Conservation (phyloP, 257 asterid species). For the Coffea eugenioides region DNA sequence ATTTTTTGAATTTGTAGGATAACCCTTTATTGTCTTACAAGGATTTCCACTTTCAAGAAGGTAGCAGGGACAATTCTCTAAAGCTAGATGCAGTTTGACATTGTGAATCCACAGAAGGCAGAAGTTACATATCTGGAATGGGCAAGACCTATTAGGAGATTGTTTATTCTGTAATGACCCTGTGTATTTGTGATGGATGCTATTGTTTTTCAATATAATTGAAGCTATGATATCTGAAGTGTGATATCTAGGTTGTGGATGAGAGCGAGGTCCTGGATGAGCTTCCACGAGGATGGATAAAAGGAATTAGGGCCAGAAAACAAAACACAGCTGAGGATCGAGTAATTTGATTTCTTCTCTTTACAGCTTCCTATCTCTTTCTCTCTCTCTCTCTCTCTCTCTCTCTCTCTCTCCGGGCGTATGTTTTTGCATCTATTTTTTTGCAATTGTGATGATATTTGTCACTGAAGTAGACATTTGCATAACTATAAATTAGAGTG, state of each 20-base stretch:
- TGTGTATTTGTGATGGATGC: no score
- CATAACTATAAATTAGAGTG: not conserved
- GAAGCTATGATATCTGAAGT: conserved; percentile 6
- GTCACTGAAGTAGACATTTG: no score
- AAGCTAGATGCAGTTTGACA: no score
- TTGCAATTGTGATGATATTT: not conserved
- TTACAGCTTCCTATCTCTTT: not conserved
- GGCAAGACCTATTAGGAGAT: no score
- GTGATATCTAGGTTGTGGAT: conserved; percentile 19
- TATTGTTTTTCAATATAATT: not conserved
- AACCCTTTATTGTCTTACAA: no score
- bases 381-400: not conserved
- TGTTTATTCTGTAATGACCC: no score
- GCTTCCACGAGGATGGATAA: conserved; percentile 76
- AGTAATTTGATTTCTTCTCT: conserved; percentile 34
- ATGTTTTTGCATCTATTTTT: not conserved
- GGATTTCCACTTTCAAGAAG: no score
- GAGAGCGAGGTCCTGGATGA: conserved; percentile 34
- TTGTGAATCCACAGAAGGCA: no score
- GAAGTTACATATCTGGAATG: no score
- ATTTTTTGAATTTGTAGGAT: no score
- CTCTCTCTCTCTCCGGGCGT: no score
- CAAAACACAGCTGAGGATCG: conserved; percentile 48
- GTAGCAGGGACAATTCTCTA: no score
- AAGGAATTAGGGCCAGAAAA: conserved; percentile 46